These are phyloP conservation scores for Leishmania arabica DNA, from an alignment of 208 protist genomes.

Conservation along the genomic window DNA sequence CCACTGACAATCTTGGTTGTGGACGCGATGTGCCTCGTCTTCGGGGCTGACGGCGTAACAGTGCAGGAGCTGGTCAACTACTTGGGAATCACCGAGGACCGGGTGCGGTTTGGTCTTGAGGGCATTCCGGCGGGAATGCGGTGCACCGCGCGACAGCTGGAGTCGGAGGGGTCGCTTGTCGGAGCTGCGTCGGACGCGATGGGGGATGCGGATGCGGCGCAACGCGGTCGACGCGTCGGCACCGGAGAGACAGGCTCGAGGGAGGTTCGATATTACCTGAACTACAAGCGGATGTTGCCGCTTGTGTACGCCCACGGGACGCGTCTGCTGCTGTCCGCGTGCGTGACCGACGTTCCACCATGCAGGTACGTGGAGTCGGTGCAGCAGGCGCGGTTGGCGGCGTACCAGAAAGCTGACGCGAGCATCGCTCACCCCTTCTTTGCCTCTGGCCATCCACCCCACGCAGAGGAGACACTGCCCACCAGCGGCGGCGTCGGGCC, in stretches of 20 bases:
- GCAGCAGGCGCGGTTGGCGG: constrained; percentile 17
- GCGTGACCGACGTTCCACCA: constrained; percentile 30
- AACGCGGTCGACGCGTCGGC: not conserved
- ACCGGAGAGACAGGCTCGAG: not conserved
- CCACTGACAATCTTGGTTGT: constrained; percentile 64
- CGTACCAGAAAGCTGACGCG: constrained; percentile 10
- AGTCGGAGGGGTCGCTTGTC: constrained; percentile 11
- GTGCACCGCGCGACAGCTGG: constrained; percentile 64
- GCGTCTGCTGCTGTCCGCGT: constrained; percentile 68
- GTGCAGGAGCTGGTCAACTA: constrained; percentile 69
- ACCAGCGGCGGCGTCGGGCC: not conserved
- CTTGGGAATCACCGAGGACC: constrained; percentile 56
- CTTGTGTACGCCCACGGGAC: constrained; percentile 78
- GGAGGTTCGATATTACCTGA: constrained; percentile 66
- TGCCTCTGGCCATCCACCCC: not conserved
- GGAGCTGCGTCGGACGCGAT: not conserved
- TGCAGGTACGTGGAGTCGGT: constrained; percentile 27
- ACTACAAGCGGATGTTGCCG: constrained; percentile 73
- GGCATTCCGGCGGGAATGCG: constrained; percentile 65
- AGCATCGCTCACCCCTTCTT: constrained; percentile 23
- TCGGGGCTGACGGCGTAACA: constrained; percentile 67
- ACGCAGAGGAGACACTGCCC: not conserved
- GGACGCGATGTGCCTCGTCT: constrained; percentile 76
- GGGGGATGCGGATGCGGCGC: not conserved
- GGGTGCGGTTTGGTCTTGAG: constrained; percentile 51